phyloP scores from a whole-genome alignment of 2,329 filamentous ascomycete genomes.

The Hypoxylon sp. region DNA sequence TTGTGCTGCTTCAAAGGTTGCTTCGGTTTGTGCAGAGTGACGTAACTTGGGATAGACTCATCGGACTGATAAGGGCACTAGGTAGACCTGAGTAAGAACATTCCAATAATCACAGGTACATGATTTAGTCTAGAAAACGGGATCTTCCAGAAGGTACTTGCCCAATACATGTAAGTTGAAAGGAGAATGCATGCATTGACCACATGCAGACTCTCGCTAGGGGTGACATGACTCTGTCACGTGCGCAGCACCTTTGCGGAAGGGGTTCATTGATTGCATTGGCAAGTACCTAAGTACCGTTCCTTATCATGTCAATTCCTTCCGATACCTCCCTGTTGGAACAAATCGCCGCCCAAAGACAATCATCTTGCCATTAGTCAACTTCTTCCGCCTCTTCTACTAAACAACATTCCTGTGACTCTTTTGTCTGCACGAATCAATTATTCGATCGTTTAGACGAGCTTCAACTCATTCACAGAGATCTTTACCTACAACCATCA shows the following conservation, averaged over 20 bases:
- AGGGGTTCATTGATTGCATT: conserved; percentile 6
- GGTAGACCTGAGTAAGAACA: not conserved
- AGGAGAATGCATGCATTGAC: not conserved
- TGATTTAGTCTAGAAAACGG: not conserved
- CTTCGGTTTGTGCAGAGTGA: not conserved
- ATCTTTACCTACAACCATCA: conserved; percentile 2
- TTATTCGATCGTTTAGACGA: conserved; percentile 2
- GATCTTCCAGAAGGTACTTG: not conserved
- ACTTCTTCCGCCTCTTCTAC: conserved; percentile 23
- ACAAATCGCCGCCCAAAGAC: conserved; percentile 38
- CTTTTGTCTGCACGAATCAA: not conserved
- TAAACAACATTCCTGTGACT: conserved; percentile 1
- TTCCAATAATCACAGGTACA: not conserved
- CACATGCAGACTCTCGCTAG: not conserved
- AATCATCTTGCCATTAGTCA: conserved; percentile 22
- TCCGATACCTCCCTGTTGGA: conserved; percentile 27
- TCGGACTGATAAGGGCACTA: not conserved
- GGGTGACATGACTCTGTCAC: conserved; percentile 14
- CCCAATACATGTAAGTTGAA: not conserved
- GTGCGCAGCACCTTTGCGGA: conserved; percentile 4
- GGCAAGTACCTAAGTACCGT: conserved; percentile 24
- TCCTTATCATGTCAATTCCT: conserved; percentile 33
- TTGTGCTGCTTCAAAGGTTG: not conserved
- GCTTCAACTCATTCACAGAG: not conserved
- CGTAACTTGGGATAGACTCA: not conserved